Conservation (phyloP, 1,284 basidiomycete genomes). For the Boletus smithii region DNA sequence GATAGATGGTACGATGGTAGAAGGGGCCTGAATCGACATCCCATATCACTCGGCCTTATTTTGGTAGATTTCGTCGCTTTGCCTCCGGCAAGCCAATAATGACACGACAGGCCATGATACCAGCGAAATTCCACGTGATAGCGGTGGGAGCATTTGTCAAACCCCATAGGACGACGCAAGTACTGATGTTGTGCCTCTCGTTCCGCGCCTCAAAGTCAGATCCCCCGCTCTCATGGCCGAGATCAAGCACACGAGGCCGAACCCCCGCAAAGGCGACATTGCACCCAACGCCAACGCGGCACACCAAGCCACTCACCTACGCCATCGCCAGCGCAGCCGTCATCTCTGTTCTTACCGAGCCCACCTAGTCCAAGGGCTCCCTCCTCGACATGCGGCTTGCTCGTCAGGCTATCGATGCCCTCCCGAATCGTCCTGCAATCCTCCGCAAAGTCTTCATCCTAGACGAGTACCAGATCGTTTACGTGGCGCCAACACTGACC, state of each 20-base stretch:
- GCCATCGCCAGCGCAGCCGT: constrained; percentile 89
- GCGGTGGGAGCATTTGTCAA: constrained; percentile 60
- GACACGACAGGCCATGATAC: constrained; percentile 56
- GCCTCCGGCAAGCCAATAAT: constrained; percentile 64
- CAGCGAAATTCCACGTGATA: constrained; percentile 50
- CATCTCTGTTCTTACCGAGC: constrained; percentile 96
- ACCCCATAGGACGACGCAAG: constrained; percentile 62
- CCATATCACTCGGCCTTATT: background rate
- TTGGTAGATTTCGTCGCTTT: background rate
- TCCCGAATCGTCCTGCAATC: constrained; percentile 90
- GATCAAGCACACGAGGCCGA: constrained; percentile 92
- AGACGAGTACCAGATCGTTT: constrained; percentile 90
- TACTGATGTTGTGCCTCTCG: constrained; percentile 68
- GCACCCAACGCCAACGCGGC: constrained; percentile 77
- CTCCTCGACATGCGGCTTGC: constrained; percentile 90
- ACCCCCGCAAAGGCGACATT: constrained; percentile 90
- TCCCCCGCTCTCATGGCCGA: constrained; percentile 80
- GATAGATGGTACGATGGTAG: constrained; percentile 61
- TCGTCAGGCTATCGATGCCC: constrained; percentile 75
- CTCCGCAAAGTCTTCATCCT: constrained; percentile 98
- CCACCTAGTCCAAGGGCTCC: constrained; percentile 96
- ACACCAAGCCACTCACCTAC: constrained; percentile 82
- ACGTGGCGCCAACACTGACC: constrained; percentile 90
- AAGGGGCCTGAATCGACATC: constrained; percentile 46
- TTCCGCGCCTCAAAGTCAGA: constrained; percentile 58